A percentile compares a stretch with the other conserved stretches of the same genome.
Conservation (phyloP, 2,329 filamentous ascomycete genomes). For the Trichoderma sp. region DNA sequence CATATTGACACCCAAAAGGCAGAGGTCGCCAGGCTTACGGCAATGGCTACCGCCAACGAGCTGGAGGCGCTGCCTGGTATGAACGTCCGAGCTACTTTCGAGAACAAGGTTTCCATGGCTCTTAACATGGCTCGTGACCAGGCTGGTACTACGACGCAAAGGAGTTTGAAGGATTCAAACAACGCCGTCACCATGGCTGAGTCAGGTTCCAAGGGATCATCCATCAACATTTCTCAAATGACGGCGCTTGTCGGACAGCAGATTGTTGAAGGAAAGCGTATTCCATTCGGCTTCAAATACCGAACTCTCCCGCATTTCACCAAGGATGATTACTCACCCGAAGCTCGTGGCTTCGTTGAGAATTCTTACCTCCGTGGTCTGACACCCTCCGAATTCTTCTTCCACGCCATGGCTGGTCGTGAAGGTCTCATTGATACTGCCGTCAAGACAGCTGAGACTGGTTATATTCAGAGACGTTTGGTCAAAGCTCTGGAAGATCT, state of each 20-base stretch:
- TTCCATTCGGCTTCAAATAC: conserved; percentile 99
- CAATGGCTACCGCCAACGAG: conserved; percentile 75
- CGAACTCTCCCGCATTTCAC: conserved; percentile 95
- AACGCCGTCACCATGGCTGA: conserved; percentile 95
- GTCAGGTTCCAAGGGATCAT: conserved; percentile 96
- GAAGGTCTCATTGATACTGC: conserved; percentile 99
- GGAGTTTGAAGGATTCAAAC: conserved; percentile 91
- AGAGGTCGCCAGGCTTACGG: conserved; percentile 73
- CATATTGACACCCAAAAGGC: conserved; percentile 80
- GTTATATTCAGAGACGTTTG: conserved; percentile 96
- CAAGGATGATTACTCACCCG: conserved; percentile 97
- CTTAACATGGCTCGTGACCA: conserved; percentile 95
- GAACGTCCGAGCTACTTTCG: conserved; percentile 97
- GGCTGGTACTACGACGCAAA: conserved; percentile 87
- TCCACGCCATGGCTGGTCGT: conserved; percentile 99
- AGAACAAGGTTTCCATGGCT: conserved; percentile 92
- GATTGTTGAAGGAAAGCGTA: conserved; percentile 96
- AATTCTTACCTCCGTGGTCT: conserved; percentile 96
- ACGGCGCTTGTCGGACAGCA: conserved; percentile 96
- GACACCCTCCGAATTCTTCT: conserved; percentile 96
- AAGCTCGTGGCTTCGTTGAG: conserved; percentile 95
- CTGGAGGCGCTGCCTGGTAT: conserved; percentile 95
- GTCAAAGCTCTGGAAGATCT: conserved; percentile 98
- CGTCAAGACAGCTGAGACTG: conserved; percentile 98
- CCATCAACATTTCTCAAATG: conserved; percentile 99